Evolutionary conservation across 257 asterid genomes (phyloP).

Genomic region (Solanum etuberosum): DNA sequence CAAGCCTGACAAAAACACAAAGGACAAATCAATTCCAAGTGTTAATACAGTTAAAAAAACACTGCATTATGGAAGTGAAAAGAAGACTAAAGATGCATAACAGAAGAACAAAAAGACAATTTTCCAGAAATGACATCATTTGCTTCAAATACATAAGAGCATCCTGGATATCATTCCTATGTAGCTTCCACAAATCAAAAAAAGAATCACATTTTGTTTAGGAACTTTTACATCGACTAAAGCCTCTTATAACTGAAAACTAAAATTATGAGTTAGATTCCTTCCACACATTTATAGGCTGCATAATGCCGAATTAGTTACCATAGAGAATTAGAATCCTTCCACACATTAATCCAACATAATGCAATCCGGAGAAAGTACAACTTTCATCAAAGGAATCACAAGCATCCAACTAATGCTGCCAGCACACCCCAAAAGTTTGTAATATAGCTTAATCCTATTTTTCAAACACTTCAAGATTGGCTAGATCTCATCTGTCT

Average conservation of each 20-base stretch:
- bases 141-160: background rate
- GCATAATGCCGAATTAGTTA: background rate
- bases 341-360: background rate
- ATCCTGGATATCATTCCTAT: background rate
- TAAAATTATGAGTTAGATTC: background rate
- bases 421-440: background rate
- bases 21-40: background rate
- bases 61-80: background rate
- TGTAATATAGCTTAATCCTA: background rate
- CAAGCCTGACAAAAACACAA: conserved; percentile 47
- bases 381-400: background rate
- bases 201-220: background rate
- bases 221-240: background rate
- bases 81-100: background rate
- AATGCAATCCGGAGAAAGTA: background rate
- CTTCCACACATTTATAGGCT: background rate
- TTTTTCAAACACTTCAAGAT: background rate
- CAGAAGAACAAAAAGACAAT: background rate
- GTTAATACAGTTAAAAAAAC: background rate
- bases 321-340: background rate
- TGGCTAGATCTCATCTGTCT: background rate
- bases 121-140: background rate
- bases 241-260: background rate
- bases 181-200: background rate
- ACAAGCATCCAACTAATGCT: background rate